phyloP scores from a whole-genome alignment of 495 filamentous ascomycete species.

The Podospora pseudopauciseta region DNA sequence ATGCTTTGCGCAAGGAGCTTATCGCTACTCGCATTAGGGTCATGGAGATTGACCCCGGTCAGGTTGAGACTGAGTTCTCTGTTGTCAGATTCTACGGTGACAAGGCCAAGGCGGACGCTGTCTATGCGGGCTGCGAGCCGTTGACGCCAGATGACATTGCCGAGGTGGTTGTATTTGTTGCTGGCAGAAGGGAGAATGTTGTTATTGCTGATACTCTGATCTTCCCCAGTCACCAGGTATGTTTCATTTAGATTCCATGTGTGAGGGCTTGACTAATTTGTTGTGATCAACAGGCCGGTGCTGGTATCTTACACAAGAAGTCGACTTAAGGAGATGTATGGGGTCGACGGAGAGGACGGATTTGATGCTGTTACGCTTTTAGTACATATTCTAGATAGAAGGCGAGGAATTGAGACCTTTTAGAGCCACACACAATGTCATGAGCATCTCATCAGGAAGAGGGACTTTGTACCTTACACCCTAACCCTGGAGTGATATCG shows the following conservation, averaged over 20 bases:
- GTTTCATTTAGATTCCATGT: conserved; percentile 7
- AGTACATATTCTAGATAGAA: neutral
- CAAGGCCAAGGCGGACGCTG: conserved; percentile 89
- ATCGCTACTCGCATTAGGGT: conserved; percentile 81
- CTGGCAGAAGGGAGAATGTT: conserved; percentile 86
- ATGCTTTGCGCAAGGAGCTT: conserved; percentile 82
- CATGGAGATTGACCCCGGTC: conserved; percentile 91
- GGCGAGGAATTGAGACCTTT: neutral
- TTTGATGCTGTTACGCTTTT: neutral
- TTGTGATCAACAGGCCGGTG: conserved; percentile 31
- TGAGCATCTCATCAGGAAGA: too few relatives aligned
- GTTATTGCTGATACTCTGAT: conserved; percentile 89
- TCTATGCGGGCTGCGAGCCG: conserved; percentile 91
- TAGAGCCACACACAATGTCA: neutral
- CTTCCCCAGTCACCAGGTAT: conserved; percentile 84
- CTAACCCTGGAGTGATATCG: neutral
- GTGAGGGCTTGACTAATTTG: neutral
- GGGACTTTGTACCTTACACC: neutral
- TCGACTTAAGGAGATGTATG: conserved; percentile 13
- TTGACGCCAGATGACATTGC: conserved; percentile 93
- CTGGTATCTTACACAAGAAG: conserved; percentile 36
- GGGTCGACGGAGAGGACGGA: neutral
- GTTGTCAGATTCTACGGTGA: conserved; percentile 91
- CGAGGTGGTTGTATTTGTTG: conserved; percentile 88
- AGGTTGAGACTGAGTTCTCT: conserved; percentile 97